A percentile compares a stretch with the other conserved stretches of the same genome.
Conservation (phyloP, 495 filamentous ascomycete species). For the Cercophora samala region DNA sequence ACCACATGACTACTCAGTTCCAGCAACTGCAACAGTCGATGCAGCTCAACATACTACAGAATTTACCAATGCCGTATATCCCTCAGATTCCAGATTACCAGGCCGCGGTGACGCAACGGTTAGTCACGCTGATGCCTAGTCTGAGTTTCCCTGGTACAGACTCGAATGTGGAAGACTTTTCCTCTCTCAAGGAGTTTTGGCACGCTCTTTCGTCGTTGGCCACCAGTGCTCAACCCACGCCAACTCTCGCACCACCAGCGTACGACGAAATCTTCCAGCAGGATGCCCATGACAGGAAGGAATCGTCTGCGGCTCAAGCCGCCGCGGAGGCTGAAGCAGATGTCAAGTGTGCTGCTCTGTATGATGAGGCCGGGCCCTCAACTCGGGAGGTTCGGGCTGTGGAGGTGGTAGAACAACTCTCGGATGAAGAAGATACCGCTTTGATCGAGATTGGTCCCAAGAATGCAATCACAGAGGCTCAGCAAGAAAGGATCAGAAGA, state of each 20-base stretch:
- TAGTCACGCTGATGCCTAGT: conserved; percentile 59
- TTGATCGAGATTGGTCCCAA: conserved; percentile 52
- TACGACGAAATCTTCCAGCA: conserved; percentile 77
- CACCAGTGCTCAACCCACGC: conserved; percentile 20
- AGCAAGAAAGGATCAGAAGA: conserved; percentile 67
- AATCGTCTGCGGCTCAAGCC: conserved; percentile 56
- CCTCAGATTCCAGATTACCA: conserved; percentile 70
- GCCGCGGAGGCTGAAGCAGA: conserved; percentile 64
- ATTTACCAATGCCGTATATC: conserved; percentile 42
- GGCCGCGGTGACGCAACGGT: conserved; percentile 61
- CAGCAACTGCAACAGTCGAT: conserved; percentile 75
- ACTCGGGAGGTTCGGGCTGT: not conserved
- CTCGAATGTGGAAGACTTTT: not conserved
- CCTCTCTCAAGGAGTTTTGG: conserved; percentile 58
- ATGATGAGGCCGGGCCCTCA: conserved; percentile 44
- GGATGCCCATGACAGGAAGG: conserved; percentile 53
- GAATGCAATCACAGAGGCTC: conserved; percentile 60
- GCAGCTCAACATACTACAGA: conserved; percentile 26
- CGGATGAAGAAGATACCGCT: conserved; percentile 30
- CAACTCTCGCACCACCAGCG: conserved; percentile 59
- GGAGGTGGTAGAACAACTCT: conserved; percentile 20
- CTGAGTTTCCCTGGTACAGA: conserved; percentile 14
- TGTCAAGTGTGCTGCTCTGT: conserved; percentile 60
- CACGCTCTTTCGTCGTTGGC: conserved; percentile 60
- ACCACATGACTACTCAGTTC: conserved; percentile 72